Conservation (phyloP, 179 eudicot species). For the Beta lomatogona region DNA sequence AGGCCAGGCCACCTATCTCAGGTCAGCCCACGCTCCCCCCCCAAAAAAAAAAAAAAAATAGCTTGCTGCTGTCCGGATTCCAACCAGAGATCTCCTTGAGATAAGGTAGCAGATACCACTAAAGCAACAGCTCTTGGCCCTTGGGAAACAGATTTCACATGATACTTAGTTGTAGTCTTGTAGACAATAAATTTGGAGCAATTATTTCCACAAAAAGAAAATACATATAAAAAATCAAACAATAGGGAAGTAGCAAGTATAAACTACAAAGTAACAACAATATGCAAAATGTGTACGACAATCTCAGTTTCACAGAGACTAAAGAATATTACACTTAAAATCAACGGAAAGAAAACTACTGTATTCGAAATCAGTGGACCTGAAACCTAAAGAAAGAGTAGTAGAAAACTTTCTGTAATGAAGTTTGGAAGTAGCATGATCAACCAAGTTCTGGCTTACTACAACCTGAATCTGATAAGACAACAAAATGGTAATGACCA, state of each 20-base stretch:
- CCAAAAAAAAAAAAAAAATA: no score
- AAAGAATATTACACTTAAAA: not conserved
- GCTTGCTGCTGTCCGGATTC: no score
- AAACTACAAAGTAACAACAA: no score
- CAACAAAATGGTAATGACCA: not conserved
- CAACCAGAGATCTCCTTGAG: no score
- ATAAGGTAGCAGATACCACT: no score
- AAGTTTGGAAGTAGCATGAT: not conserved
- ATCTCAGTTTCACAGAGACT: not conserved
- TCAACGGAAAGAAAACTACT: not conserved
- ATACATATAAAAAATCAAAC: not conserved
- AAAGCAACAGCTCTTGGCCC: no score
- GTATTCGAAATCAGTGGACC: not conserved
- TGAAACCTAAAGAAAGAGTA: not conserved
- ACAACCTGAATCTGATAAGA: not conserved
- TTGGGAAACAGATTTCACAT: no score
- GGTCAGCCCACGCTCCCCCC: no score
- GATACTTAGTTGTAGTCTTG: not conserved
- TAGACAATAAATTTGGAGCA: not conserved
- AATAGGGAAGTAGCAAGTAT: not conserved
- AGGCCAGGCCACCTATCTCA: no score
- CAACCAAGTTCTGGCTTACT: not conserved
- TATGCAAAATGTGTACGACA: not conserved
- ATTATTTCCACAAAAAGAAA: not conserved
- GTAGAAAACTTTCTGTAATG: not conserved